Evolutionary conservation across 768 basidiomycete genomes (phyloP).

Genomic region (Trametes sanguinea): DNA sequence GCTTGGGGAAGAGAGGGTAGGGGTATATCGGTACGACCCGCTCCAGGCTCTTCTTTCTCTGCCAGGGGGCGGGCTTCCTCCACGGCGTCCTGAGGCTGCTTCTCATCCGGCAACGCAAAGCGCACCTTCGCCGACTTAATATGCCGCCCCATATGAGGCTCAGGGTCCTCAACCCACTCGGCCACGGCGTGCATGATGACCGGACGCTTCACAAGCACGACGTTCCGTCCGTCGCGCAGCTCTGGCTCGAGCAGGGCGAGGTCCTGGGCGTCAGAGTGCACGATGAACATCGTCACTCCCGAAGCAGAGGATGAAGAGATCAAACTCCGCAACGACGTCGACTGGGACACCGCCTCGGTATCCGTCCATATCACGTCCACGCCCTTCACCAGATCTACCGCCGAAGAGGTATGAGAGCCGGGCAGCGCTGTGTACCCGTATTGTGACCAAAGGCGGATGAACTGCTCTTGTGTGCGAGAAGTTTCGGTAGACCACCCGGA

Average conservation of each 20-base stretch:
- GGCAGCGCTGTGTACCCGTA: slow-evolving; percentile 19
- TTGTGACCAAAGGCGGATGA: slow-evolving; percentile 24
- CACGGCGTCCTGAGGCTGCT: not conserved
- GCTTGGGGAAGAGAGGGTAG: not conserved
- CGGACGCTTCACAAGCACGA: slow-evolving; percentile 33
- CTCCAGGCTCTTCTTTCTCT: not conserved
- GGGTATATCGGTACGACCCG: slow-evolving; percentile 1
- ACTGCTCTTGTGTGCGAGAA: slow-evolving; percentile 25
- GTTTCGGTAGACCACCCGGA: slow-evolving; percentile 30
- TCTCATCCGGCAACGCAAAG: slow-evolving; percentile 20
- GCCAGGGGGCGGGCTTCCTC: slow-evolving; percentile 1
- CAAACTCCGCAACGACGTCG: slow-evolving; percentile 22
- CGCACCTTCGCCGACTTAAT: slow-evolving; percentile 24
- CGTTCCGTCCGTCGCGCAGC: slow-evolving; percentile 22
- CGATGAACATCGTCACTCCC: slow-evolving; percentile 24
- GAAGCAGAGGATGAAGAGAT: slow-evolving; percentile 2
- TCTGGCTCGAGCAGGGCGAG: slow-evolving; percentile 26
- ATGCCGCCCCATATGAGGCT: slow-evolving; percentile 24
- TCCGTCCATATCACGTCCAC: slow-evolving; percentile 32
- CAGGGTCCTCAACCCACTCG: slow-evolving; percentile 26
- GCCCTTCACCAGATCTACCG: slow-evolving; percentile 18
- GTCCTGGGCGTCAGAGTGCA: slow-evolving; percentile 26
- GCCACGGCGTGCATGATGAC: slow-evolving; percentile 28
- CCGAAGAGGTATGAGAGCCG: not conserved
- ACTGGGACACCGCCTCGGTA: slow-evolving; percentile 22